A percentile compares a stretch with the other conserved stretches of the same genome.
phyloP scores from a whole-genome alignment of 2,329 filamentous ascomycete genomes.

The Aureobasidium lini region DNA sequence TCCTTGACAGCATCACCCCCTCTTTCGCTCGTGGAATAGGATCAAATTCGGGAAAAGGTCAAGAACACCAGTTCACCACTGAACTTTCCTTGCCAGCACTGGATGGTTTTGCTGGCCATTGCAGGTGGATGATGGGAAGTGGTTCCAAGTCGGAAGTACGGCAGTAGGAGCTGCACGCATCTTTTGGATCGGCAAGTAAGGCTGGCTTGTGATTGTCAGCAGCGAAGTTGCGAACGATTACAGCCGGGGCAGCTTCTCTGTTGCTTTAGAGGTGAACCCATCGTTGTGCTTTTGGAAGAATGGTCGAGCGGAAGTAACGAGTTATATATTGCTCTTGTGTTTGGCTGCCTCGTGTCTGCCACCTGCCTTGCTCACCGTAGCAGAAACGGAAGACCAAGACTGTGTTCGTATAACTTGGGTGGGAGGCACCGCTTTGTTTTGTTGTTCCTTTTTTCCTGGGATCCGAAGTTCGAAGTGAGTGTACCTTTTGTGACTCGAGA shows the following conservation, averaged over 20 bases:
- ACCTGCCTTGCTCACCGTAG: background rate
- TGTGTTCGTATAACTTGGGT: background rate
- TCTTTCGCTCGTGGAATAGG: background rate
- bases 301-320: background rate
- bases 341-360: background rate
- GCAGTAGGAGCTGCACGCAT: background rate
- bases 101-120: background rate
- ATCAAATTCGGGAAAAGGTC: background rate
- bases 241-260: background rate
- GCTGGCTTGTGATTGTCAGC: constrained; percentile 7
- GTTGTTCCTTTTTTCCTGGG: background rate
- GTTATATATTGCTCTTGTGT: background rate
- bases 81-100: background rate
- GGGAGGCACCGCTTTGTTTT: background rate
- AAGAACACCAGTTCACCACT: too few relatives aligned
- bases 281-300: background rate
- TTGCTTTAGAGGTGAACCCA: background rate
- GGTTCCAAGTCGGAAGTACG: background rate
- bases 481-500: background rate
- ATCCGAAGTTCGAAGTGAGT: background rate
- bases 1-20: background rate
- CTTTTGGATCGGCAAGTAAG: background rate
- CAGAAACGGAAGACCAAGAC: background rate
- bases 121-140: too few relatives aligned
- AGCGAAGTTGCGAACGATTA: background rate